A percentile compares a stretch with the other conserved stretches of the same genome.
Evolutionary conservation across 768 basidiomycete species (phyloP).

Genomic region (Hericium rajendrae): DNA sequence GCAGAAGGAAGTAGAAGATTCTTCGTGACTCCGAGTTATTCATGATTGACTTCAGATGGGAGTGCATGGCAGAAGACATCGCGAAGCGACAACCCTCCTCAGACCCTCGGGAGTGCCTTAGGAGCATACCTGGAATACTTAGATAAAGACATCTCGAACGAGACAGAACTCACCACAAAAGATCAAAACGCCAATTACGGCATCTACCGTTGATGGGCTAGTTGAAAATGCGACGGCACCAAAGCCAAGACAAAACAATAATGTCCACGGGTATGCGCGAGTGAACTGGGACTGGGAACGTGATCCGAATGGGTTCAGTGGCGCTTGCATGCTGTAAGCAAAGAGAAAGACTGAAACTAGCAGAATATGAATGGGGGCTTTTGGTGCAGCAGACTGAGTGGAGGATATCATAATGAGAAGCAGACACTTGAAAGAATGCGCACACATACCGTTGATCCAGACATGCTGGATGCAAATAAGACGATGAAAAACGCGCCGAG

Average conservation of each 20-base stretch:
- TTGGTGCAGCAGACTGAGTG: conserved; percentile 36
- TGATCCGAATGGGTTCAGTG: conserved; percentile 39
- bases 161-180: conserved; percentile 45
- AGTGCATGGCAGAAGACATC: conserved; percentile 36
- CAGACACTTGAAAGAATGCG: neutral
- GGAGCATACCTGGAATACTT: conserved; percentile 6
- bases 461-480: conserved; percentile 55
- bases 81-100: conserved; percentile 18
- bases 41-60: conserved; percentile 77
- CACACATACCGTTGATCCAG: conserved; percentile 44
- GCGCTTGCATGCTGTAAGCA: conserved; percentile 32
- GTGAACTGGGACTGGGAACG: conserved; percentile 47
- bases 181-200: conserved; percentile 45
- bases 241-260: conserved; percentile 39
- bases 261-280: conserved; percentile 46
- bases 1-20: conserved; percentile 93
- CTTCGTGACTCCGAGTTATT: conserved; percentile 87
- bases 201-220: conserved; percentile 47
- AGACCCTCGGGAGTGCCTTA: conserved; percentile 7
- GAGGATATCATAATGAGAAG: conserved; percentile 6
- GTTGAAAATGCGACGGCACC: conserved; percentile 60
- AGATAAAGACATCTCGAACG: neutral
- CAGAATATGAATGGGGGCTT: conserved; percentile 48
- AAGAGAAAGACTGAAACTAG: conserved; percentile 49
- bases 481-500: conserved; percentile 56